Conservation (phyloP, 2,329 filamentous ascomycete species). For the Didymella glomerata region DNA sequence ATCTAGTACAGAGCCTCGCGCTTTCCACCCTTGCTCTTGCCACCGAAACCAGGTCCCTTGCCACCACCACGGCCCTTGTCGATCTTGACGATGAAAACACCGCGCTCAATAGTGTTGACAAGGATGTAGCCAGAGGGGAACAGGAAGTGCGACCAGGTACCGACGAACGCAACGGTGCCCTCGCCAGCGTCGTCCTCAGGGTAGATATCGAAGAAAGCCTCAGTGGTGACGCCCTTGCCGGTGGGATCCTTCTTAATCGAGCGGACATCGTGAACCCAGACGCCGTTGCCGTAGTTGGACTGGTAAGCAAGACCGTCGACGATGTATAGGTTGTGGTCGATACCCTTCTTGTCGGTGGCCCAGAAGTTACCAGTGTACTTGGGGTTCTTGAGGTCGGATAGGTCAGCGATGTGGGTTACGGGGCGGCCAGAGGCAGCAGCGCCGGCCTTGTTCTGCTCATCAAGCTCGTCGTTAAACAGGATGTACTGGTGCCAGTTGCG, state of each 20-base stretch:
- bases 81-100: slow-evolving; percentile 50
- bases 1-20: slow-evolving; percentile 10
- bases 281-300: slow-evolving; percentile 53
- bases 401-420: slow-evolving; percentile 48
- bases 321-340: slow-evolving; percentile 59
- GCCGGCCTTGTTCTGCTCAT: slow-evolving; percentile 41
- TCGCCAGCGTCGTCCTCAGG: slow-evolving; percentile 52
- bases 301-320: slow-evolving; percentile 53
- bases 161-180: slow-evolving; percentile 53
- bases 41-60: slow-evolving; percentile 31
- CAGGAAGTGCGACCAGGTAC: slow-evolving; percentile 54
- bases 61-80: slow-evolving; percentile 34
- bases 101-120: slow-evolving; percentile 51
- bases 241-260: slow-evolving; percentile 51
- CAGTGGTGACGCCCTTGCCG: slow-evolving; percentile 50
- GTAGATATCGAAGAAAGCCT: slow-evolving; percentile 55
- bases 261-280: slow-evolving; percentile 52
- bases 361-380: slow-evolving; percentile 54
- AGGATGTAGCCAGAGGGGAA: slow-evolving; percentile 49
- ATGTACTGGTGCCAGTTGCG: slow-evolving; percentile 46
- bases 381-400: slow-evolving; percentile 45
- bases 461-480: slow-evolving; percentile 47
- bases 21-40: slow-evolving; percentile 28
- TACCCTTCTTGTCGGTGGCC: slow-evolving; percentile 48
- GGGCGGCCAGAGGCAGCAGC: slow-evolving; percentile 44